Evolutionary conservation across 352 stramenopile genomes (phyloP), one percentile per base, ranked within the genome.

Genomic region (Achlya hypogyna): DNA sequence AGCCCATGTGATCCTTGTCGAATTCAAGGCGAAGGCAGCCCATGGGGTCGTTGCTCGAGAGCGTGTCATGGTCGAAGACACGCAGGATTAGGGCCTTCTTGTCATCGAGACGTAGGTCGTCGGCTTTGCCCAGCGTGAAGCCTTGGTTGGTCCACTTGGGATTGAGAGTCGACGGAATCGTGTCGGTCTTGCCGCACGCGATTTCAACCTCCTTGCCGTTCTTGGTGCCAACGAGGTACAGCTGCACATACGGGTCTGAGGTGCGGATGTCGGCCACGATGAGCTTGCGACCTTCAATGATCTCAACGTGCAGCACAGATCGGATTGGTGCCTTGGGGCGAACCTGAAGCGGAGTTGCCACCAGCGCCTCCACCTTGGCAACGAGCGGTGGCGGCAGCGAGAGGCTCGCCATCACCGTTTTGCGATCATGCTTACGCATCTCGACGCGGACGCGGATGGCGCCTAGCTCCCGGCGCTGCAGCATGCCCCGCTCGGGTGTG

Each of bases 91-190:
- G 40, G 1, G 75, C 76, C 22, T 80, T 86, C 51, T 88, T 88
- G 62, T 87, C 74, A 14, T 72, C 78, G 18, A 90, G 67, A n/a
- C 71, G 65, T 0, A 75, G 87, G 25, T 73, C 76, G 28, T 78
- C 73, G 1, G 68, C 75, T 53, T 79, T 85, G 1, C 82, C 82
- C 0, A 90, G 72, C 16, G 78, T 68, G 52, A 90, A 90, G 54
- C 82, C 75, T 47, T 90, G 78, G 58, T 90, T 90, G 14, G 75
- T 66, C 82, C 82, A 90, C 53, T 79, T 86, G 0, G 82, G 82
- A 32, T 83, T 88, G 2, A 90, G 27, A 1, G 82, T 88, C 34
- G 72, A 87, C 49, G 78, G 63, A 62, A 87, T 84, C 22, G 84
- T 77, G 49, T 90, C 80, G 0, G 82, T 85, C 54, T 90, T 90